These are phyloP conservation scores for Penicillium desertorum DNA, from an alignment of 495 filamentous ascomycete genomes.

Conservation along the genomic window DNA sequence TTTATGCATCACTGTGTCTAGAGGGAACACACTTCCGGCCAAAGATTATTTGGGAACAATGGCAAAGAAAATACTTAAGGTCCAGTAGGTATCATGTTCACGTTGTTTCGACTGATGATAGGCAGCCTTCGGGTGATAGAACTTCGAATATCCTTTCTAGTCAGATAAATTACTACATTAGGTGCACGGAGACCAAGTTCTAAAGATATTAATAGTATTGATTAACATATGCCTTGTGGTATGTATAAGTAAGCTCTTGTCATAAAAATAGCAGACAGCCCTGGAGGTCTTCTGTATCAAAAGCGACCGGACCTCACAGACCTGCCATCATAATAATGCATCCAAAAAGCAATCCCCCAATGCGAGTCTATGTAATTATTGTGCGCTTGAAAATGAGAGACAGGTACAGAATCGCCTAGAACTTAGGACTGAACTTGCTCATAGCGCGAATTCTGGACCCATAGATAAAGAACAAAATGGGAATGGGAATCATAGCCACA, in stretches of 20 bases:
- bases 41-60: not conserved
- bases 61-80: not conserved
- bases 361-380: not conserved
- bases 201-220: not conserved
- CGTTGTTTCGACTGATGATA: not conserved
- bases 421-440: constrained; percentile 50
- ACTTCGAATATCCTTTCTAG: not conserved
- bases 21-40: not conserved
- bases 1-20: not conserved
- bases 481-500: constrained; percentile 64
- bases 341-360: not conserved
- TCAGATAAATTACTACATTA: not conserved
- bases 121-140: not conserved
- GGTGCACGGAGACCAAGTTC: not conserved
- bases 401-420: constrained; percentile 18
- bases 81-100: not conserved
- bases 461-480: constrained; percentile 68
- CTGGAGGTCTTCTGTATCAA: not conserved
- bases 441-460: constrained; percentile 60
- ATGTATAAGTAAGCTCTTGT: not conserved
- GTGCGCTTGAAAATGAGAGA: not conserved
- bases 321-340: not conserved
- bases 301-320: not conserved
- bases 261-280: not conserved
- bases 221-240: not conserved